phyloP scores from a whole-genome alignment of 2,329 filamentous ascomycete species.

The Calonectria honghensis region DNA sequence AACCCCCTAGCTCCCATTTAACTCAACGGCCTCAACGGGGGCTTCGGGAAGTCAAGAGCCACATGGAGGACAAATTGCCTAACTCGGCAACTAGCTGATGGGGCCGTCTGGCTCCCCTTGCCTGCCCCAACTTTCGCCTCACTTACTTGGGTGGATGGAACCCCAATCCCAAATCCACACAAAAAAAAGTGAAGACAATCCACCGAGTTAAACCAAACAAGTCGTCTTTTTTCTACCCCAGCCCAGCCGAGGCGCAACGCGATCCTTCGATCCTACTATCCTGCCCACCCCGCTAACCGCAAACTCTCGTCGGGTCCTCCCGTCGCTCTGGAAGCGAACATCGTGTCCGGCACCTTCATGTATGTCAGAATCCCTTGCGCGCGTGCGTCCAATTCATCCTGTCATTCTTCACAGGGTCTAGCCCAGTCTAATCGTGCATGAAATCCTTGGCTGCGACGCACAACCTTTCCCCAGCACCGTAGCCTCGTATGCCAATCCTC shows the following conservation, averaged over 20 bases:
- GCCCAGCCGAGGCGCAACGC: conserved; percentile 23
- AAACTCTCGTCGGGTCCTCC: conserved; percentile 35
- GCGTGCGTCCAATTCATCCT: conserved; percentile 25
- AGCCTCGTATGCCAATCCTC: conserved; percentile 33
- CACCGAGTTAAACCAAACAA: not conserved
- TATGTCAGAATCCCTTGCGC: conserved; percentile 33
- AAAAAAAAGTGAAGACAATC: conserved; percentile 19
- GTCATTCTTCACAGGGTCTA: conserved; percentile 14
- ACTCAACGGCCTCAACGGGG: conserved; percentile 32
- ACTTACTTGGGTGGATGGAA: conserved; percentile 23
- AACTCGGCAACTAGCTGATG: conserved; percentile 31
- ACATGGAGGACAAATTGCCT: conserved; percentile 29
- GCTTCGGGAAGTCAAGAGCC: conserved; percentile 36
- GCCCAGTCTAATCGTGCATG: conserved; percentile 27
- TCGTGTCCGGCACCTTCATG: conserved; percentile 14
- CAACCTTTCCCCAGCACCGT: conserved; percentile 11
- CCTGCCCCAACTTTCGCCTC: conserved; percentile 18
- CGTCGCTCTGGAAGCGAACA: conserved; percentile 23
- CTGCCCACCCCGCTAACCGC: conserved; percentile 33
- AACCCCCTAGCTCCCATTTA: conserved; percentile 28
- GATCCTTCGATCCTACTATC: conserved; percentile 26
- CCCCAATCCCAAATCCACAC: conserved; percentile 24
- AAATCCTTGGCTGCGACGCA: conserved; percentile 30
- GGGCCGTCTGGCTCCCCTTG: conserved; percentile 2
- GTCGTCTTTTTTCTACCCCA: conserved; percentile 17